These are phyloP conservation scores for Podosphaera aphanis DNA, from an alignment of 2,329 filamentous ascomycete genomes.

Conservation along the genomic window DNA sequence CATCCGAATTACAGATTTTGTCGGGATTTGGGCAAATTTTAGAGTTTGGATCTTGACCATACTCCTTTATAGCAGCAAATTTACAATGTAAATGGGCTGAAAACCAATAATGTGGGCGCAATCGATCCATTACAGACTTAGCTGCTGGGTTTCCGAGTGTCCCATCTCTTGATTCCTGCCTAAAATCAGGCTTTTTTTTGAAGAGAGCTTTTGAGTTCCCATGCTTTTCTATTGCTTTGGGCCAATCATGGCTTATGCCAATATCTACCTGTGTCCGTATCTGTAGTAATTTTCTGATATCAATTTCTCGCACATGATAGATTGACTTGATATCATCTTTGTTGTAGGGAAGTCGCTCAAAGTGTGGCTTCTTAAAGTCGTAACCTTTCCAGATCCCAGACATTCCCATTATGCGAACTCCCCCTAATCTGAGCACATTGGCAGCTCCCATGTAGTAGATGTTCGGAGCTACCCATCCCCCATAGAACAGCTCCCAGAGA, in stretches of 20 bases:
- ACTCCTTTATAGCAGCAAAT: slow-evolving; percentile 46
- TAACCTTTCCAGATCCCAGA: slow-evolving; percentile 89
- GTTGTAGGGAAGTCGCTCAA: slow-evolving; percentile 69
- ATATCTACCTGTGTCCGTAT: slow-evolving; percentile 74
- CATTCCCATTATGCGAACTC: slow-evolving; percentile 67
- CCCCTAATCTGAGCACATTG: slow-evolving; percentile 65
- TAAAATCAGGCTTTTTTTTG: slow-evolving; percentile 48
- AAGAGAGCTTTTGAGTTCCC: slow-evolving; percentile 51
- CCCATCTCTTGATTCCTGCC: slow-evolving; percentile 50
- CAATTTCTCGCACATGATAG: slow-evolving; percentile 75
- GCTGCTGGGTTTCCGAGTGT: slow-evolving; percentile 62
- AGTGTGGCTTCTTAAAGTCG: slow-evolving; percentile 64
- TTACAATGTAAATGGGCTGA: slow-evolving; percentile 82
- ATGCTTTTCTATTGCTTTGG: slow-evolving; percentile 53
- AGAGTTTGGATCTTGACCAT: slow-evolving; percentile 12
- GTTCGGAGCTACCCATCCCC: slow-evolving; percentile 87
- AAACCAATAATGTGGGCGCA: slow-evolving; percentile 78
- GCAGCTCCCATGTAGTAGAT: slow-evolving; percentile 94
- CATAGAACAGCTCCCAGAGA: slow-evolving; percentile 81
- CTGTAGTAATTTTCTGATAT: slow-evolving; percentile 72
- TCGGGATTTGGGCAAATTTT: not conserved
- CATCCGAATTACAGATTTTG: slow-evolving; percentile 26
- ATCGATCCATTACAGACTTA: slow-evolving; percentile 52
- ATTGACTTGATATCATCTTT: slow-evolving; percentile 53
- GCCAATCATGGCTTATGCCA: slow-evolving; percentile 91